Conservation (phyloP, 1,284 basidiomycete genomes). For the Microbotryum silenes-acaulis region DNA sequence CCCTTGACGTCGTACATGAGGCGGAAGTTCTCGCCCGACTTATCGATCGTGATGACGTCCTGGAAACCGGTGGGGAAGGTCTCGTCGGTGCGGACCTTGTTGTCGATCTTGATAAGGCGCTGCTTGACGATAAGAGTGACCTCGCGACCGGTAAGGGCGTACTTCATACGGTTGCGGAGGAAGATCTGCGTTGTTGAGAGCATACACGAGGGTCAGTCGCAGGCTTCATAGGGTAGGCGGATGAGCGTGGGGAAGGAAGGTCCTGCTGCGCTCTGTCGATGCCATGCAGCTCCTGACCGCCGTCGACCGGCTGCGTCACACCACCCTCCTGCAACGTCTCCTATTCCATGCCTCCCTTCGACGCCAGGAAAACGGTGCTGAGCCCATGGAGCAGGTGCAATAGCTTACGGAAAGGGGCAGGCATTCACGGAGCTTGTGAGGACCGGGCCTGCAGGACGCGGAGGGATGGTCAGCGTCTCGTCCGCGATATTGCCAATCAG, state of each 20-base stretch:
- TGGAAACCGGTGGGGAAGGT: conserved; percentile 96
- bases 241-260: not conserved
- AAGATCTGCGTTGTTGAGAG: conserved; percentile 70
- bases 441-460: conserved; percentile 95
- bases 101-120: conserved; percentile 96
- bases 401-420: conserved; percentile 50
- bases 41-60: conserved; percentile 97
- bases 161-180: conserved; percentile 98
- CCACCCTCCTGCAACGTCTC: not conserved
- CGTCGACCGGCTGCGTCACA: not conserved
- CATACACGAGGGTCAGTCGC: not conserved
- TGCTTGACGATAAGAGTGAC: conserved; percentile 92
- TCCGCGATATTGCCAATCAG: not conserved
- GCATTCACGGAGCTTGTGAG: conserved; percentile 97
- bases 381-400: not conserved
- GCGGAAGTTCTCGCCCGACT: conserved; percentile 99
- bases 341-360: not conserved
- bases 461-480: conserved; percentile 37
- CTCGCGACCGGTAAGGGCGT: conserved; percentile 93
- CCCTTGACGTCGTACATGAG: conserved; percentile 99
- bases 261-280: not conserved
- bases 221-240: not conserved
- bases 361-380: not conserved
- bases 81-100: conserved; percentile 95
- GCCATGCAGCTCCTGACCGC: not conserved